Conservation (phyloP, 306 rosid genomes). For the Pueraria montana region DNA sequence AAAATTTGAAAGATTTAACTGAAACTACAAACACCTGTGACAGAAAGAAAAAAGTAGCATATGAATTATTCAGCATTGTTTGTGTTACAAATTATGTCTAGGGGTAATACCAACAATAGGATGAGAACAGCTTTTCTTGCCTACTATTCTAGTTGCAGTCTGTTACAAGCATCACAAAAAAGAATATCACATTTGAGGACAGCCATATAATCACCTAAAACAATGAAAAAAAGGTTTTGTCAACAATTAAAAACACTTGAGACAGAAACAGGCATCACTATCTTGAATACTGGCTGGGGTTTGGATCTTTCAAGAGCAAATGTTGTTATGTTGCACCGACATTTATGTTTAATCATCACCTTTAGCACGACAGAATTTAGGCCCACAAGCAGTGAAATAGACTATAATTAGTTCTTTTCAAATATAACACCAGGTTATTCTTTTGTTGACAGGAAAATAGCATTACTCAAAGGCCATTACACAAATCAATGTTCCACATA, state of each 20-base stretch:
- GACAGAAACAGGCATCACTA: neutral
- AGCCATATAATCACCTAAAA: constrained; percentile 1
- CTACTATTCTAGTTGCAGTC: neutral
- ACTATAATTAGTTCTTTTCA: neutral
- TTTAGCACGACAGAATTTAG: too few species aligned
- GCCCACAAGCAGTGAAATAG: too few species aligned
- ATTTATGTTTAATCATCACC: neutral
- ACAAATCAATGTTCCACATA: neutral
- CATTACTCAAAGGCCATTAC: neutral
- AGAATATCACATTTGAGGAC: neutral
- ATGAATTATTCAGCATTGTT: neutral
- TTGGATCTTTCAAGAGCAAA: constrained; percentile 12
- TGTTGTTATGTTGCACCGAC: neutral
- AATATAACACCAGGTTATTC: constrained; percentile 1
- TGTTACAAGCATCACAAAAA: constrained; percentile 1
- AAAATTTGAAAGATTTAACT: neutral
- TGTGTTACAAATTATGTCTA: neutral
- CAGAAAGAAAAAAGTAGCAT: neutral
- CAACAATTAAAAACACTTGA: neutral
- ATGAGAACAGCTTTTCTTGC: neutral
- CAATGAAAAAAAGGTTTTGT: neutral
- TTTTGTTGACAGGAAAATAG: neutral
- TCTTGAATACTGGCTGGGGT: neutral
- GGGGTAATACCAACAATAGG: neutral
- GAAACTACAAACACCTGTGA: neutral